phyloP scores from a whole-genome alignment of 2,329 filamentous ascomycete genomes.

The Talaromyces amestolkiae region DNA sequence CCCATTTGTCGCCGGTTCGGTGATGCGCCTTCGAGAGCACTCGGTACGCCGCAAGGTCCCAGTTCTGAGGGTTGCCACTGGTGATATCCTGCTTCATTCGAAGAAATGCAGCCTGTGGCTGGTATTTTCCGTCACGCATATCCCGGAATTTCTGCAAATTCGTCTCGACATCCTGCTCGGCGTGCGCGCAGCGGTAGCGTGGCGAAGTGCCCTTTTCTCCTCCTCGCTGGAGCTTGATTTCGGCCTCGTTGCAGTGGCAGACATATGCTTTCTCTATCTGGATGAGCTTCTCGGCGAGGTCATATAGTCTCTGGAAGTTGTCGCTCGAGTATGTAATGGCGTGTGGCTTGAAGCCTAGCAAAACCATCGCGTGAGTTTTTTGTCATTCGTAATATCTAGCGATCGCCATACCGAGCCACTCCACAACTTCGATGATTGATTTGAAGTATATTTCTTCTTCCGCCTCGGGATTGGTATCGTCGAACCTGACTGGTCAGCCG shows the following conservation, averaged over 20 bases:
- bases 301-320: constrained; percentile 83
- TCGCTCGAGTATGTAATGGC: constrained; percentile 86
- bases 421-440: constrained; percentile 80
- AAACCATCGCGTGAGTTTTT: background rate
- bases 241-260: constrained; percentile 76
- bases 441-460: constrained; percentile 88
- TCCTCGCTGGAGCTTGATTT: constrained; percentile 84
- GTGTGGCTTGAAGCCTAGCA: constrained; percentile 71
- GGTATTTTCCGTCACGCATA: constrained; percentile 90
- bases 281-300: constrained; percentile 82
- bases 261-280: constrained; percentile 69
- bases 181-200: constrained; percentile 78
- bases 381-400: background rate
- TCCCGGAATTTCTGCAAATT: constrained; percentile 80
- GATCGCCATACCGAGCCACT: constrained; percentile 55
- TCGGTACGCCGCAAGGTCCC: constrained; percentile 90
- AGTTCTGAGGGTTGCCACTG: constrained; percentile 89
- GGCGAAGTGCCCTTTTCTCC: constrained; percentile 61
- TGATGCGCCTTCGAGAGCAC: constrained; percentile 60
- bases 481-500: constrained; percentile 70
- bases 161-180: constrained; percentile 69
- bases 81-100: constrained; percentile 87
- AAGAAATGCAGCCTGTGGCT: constrained; percentile 76
- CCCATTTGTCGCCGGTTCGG: constrained; percentile 79
- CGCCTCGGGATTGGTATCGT: constrained; percentile 92